Evolutionary conservation across 345 rosid species (phyloP), one percentile per base, ranked within the genome.

Genomic region (Punica granatum): DNA sequence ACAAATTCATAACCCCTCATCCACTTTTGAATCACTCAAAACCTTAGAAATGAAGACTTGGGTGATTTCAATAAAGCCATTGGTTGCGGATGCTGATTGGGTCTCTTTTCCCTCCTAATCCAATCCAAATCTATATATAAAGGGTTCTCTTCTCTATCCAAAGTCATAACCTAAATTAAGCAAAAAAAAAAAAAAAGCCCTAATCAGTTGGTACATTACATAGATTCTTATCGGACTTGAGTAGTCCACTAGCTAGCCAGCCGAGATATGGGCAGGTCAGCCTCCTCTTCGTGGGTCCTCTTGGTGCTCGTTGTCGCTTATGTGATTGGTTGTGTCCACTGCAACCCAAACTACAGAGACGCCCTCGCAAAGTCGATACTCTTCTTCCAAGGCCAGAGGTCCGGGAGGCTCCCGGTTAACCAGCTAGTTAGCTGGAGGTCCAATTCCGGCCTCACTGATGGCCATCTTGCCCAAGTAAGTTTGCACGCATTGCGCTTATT

Each of bases 381-480:
- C 67, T 92, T 92, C 81, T 92, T 92, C 68, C 88, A 92, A 73
- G 98, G 90, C 7, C 98, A 92, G 83, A 80, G 96, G 67, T 92
- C 98, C 0, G 98, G 98, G 61, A 83, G 73, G 49, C 84, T 90
- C 39, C 87, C 96, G 34, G 14, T 70, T 21, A 73, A 71, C 60
- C 92, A 88, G 72, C 73, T 69, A 30, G 11, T 92, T 69, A 59
- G 75, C 11, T 92, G 98, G 98, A 81, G 96, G 79, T 83, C 92
- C 62, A 74, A 41, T 59, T 90, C 97, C 2, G 98, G 89, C 60
- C 88, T 92, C 46, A 78, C 89, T 0, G 98, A 92, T 70, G 98
- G 98, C 34, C 75, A 58, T 13, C 66, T 79, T 30, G 85, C 86
- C 67, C 78, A 76, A 60, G 98, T 92, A 85, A 18, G 64, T 49